phyloP scores from a whole-genome alignment of 192 early-diverging fungal species.

The Martensiomyces pterosporus region DNA sequence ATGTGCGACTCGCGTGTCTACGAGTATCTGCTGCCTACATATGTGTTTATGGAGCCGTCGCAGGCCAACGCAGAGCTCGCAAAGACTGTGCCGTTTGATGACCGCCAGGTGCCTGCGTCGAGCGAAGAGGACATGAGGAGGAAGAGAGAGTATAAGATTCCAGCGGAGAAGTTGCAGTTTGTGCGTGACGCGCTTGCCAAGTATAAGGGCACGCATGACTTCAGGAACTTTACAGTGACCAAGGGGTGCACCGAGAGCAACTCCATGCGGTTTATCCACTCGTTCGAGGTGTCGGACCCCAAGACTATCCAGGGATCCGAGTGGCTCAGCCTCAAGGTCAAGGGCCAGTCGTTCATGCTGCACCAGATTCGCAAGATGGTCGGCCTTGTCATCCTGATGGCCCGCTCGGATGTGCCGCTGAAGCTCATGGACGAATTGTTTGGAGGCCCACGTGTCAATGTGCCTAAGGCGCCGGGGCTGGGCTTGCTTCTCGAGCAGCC shows the following conservation, averaged over 20 bases:
- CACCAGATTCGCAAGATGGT: constrained; percentile 99
- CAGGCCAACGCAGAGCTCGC: constrained; percentile 37
- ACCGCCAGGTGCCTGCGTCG: constrained; percentile 35
- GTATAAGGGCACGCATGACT: constrained; percentile 89
- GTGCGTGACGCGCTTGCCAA: constrained; percentile 62
- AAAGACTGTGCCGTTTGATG: constrained; percentile 18
- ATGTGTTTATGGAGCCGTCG: constrained; percentile 63
- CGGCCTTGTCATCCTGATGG: constrained; percentile 78
- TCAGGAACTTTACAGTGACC: constrained; percentile 92
- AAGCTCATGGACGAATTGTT: constrained; percentile 67
- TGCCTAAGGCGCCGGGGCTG: constrained; percentile 93
- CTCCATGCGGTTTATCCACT: constrained; percentile 77
- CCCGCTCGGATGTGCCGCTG: constrained; percentile 68
- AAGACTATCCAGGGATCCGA: constrained; percentile 66
- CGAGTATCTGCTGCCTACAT: constrained; percentile 95
- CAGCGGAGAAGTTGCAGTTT: constrained; percentile 55
- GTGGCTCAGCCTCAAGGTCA: constrained; percentile 89
- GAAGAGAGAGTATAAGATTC: constrained; percentile 64
- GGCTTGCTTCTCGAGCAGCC: constrained; percentile 85
- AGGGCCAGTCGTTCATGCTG: constrained; percentile 97
- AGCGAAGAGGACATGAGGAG: constrained; percentile 57
- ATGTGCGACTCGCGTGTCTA: constrained; percentile 91
- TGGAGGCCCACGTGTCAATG: constrained; percentile 70
- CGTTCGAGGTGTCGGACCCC: constrained; percentile 72
- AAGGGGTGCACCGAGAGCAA: constrained; percentile 71